phyloP scores from a whole-genome alignment of 148 eudicot species.

The Spergularia bocconei region DNA sequence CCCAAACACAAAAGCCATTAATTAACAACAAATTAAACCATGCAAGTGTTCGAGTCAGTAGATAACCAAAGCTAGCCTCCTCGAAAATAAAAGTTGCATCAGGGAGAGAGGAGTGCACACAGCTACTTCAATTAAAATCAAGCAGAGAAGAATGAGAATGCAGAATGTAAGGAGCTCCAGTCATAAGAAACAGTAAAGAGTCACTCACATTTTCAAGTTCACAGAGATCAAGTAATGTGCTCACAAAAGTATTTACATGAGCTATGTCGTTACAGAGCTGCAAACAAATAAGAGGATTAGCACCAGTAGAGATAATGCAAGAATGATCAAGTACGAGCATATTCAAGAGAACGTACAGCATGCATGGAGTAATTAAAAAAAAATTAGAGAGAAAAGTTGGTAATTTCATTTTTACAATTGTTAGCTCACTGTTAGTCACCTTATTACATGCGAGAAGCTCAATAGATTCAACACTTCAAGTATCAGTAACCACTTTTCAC shows the following conservation, averaged over 20 bases:
- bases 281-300: slow-evolving; percentile 11
- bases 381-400: not conserved
- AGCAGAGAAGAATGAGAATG: slow-evolving; percentile 7
- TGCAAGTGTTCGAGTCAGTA: not conserved
- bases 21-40: slow-evolving; percentile 10
- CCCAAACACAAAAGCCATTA: not conserved
- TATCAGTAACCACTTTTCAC: not conserved
- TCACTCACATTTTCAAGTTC: slow-evolving; percentile 35
- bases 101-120: not conserved
- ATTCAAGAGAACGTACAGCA: slow-evolving; percentile 8
- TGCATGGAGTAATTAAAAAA: not conserved
- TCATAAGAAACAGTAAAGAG: not conserved
- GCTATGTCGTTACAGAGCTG: slow-evolving; percentile 34
- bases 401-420: not conserved
- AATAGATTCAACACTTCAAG: not conserved
- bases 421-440: not conserved
- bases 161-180: slow-evolving; percentile 2
- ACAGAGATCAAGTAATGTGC: slow-evolving; percentile 36
- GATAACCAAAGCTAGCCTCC: not conserved
- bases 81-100: not conserved
- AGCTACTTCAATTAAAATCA: not conserved
- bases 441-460: not conserved
- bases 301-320: not conserved
- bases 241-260: slow-evolving; percentile 32
- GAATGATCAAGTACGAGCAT: slow-evolving; percentile 4